Base-by-base conservation (phyloP, 139 green algal genomes). In the Picochlorum sp. region DNA sequence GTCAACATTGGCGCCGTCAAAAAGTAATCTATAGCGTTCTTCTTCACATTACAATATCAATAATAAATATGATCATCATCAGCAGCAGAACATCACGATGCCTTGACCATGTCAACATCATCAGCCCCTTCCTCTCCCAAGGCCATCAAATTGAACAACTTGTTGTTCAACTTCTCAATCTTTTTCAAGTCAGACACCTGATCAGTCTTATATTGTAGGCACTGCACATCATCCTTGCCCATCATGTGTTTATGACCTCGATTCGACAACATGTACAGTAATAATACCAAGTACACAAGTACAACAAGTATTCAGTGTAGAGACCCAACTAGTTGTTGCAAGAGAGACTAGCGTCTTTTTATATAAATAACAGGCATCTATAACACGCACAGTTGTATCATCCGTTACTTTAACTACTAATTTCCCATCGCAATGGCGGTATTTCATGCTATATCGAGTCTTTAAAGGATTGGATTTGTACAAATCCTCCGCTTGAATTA, bases 401-500 rank as follows among this genome's bases (percentile, higher is more conserved):
- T 96, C 89, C 0, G 89, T 96, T 30, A 95, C 84, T 69, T 96
- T 96, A 7, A 96, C 61, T 10, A 85, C 73, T 14, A 96, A 68
- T 66, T 89, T 89, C 30, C 85, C 87, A 28, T 94, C 84, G 18
- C 72, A 81, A 37, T 95, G 82, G 9, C 80, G 69, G 50, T 95
- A 96, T 62, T 96, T 96, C 21, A 91, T 84, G 21, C 77, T 69
- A 65, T 92, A 96, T 13, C 90, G 74, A 16, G 81, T 88, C 16
- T 69, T 79, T n/a, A 95, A 38, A 3, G 88, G 88, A n/a, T 80
- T 66, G 1, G 62, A 62, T 4, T 68, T 66, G 16, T 78, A 89
- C 11, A 95, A 56, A 3, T 79, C 80, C 66, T 92, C 76, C 16
- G 87, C 78, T 62, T 91, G 81, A 37, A 81, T n/a, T 20, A 76